Base-by-base conservation (phyloP, 805 yeast genomes). In the Lipomyces chichibuensis region DNA sequence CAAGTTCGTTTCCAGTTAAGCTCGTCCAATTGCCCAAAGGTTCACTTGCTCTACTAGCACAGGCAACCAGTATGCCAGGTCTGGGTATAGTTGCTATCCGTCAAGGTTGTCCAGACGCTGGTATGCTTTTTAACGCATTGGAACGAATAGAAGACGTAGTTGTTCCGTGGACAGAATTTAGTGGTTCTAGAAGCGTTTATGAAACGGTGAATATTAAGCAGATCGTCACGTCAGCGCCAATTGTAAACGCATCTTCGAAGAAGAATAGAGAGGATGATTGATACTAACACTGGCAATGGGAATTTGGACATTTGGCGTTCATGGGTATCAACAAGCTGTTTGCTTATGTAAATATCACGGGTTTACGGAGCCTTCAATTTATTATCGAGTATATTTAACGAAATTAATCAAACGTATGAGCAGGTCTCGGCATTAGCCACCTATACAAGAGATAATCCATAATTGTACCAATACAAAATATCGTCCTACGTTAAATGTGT, bases 11-110 rank as follows among this genome's bases (percentile, higher is more conserved):
- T 3, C 60, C 49, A 20, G 69, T 64, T 13, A 67, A 62, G 32
- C 59, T 69, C 17, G 64, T 69, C 20, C 65, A 61, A 29, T 65
- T 69, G 4, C 72, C 72, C n/a, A 57, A 56, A 9, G 53, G 56
- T 11, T 23, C 72, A 3, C 35, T 69, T 11, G 60, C 32, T 14
- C 11, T 32, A 8, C 29, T 69, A n/a, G 25, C 63, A 8, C 57
- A 51, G 29, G 57, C 61, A 13, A 29, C 69, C 6, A 62, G 69
- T 2, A 57, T 68, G 11, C 23, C 60, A 8, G 65, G 66, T n/a
- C 49, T 68, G 27, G 71, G 65, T 3, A 55, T 68, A 46, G 53
- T 68, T 27, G 71, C 70, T 14, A 20, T 68, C 27, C 51, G 67
- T 37, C 49, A 56, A 3, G 61, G 29, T 5, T 61, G 59, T 43